Base-by-base conservation (phyloP, 2,329 filamentous ascomycete species). In the Diaporthe citri region DNA sequence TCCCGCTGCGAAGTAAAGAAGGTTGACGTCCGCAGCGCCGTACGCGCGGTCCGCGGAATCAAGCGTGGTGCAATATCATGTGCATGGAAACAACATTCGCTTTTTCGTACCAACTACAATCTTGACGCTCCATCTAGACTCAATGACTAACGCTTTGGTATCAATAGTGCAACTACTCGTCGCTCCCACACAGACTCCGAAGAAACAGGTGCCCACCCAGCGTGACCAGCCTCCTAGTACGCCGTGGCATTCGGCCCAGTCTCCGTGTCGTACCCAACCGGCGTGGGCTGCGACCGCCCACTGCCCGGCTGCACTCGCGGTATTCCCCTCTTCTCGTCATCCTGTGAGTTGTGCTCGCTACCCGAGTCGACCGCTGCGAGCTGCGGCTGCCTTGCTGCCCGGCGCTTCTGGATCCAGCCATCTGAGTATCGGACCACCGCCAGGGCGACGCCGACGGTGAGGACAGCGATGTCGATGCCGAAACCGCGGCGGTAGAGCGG, bases 401-500 rank as follows among this genome's bases (percentile, higher is more conserved):
- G 48, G 15, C 48, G 64, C 25, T 69, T 69, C n/a, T 55, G 79
- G 43, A 81, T 76, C 13, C 60, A 36, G 60, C 89, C 86, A 48
- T 89, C 87, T 15, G 87, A 74, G 74, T 83, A 87, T 39, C 88
- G 81, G 6, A 85, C 74, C 4, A 84, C 75, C 13, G 87, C 85
- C 4, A 89, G 78, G 0, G 78, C 13, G 2, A 88, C 76, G 17
- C 85, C 87, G n/a, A 87, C 77, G 0, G 84, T 78, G 7, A 89
- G 82, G 0, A 89, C 82, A 4, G 81, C 84, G 39, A 86, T 86
- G 56, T 83, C 83, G 74, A 88, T 81, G 31, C 81, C 84, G 78
- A 90, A 91, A 1, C 85, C 88, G 22, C 87, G 85, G 4, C 86
- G 85, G 79, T 90, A 90, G 1, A 84, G 82, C 0, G 89, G 88